Percentiles rank a stretch among this genome's conserved stretches.
These are phyloP conservation scores for Selaginella moellendorffii DNA, from an alignment of 75 land plant species.

Conservation along the genomic window DNA sequence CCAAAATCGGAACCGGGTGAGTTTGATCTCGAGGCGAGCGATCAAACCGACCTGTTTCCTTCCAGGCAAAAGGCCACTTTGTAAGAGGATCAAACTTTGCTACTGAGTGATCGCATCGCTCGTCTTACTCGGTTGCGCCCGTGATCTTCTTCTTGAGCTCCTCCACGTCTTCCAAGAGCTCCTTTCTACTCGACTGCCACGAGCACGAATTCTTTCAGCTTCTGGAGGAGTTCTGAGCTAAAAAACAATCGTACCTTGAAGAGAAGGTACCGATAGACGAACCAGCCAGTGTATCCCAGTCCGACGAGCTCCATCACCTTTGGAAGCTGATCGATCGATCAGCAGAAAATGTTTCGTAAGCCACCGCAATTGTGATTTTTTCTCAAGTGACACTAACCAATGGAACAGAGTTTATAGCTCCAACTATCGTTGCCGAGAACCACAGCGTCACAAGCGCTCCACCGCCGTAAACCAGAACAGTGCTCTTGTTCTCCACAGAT, in stretches of 20 bases:
- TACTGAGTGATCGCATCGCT: no score
- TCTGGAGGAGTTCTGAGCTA: not conserved
- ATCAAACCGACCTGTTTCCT: no score
- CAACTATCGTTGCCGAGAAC: slow-evolving; percentile 66
- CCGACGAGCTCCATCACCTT: slow-evolving; percentile 89
- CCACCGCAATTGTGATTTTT: no score
- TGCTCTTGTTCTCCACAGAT: slow-evolving; percentile 58
- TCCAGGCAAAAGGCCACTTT: no score
- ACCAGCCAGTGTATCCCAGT: slow-evolving; percentile 93
- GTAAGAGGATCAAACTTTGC: no score
- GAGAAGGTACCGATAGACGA: slow-evolving; percentile 87
- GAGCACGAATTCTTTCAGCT: no score
- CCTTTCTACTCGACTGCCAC: slow-evolving; percentile 80
- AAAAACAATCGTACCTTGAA: slow-evolving; percentile 53
- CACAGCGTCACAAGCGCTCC: slow-evolving; percentile 77
- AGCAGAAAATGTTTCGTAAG: not conserved
- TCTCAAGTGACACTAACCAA: no score
- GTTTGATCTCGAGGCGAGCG: no score
- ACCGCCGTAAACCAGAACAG: slow-evolving; percentile 66
- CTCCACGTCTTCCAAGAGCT: slow-evolving; percentile 61
- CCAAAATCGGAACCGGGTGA: no score
- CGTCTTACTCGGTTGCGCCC: slow-evolving; percentile 29
- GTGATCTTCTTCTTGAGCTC: slow-evolving; percentile 68
- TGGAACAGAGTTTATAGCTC: slow-evolving; percentile 75
- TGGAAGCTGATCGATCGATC: slow-evolving; percentile 44